Evolutionary conservation across 352 stramenopile genomes (phyloP), one percentile per base, ranked within the genome.

Genomic region (Peronospora farinosa): DNA sequence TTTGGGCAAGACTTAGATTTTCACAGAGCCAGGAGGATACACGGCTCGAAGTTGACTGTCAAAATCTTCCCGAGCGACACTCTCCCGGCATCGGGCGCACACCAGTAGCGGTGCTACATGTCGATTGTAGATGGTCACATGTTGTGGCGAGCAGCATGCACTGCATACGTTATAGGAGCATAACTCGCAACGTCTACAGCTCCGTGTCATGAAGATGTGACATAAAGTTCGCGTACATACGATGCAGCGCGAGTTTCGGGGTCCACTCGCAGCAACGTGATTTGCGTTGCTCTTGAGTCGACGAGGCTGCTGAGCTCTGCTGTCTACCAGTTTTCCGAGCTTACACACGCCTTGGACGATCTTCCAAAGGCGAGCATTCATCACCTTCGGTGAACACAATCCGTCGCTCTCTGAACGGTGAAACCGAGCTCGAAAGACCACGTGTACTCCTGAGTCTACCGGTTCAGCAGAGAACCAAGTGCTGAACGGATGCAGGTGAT

Each of bases 211-310:
- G 38, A 63, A 57, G 21, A 67, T 25, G n/a, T 53, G 32, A 33
- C 32, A 40, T 16, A 66, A 15, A 0, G 25, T 44, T 7, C 47
- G 45, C 2, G 64, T 69, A 44, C 60, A 69, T 23, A 67, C 60
- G 21, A 63, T 67, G 51, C 64, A 72, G 51, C 60, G 64, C 32
- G 59, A 69, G 51, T 69, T 73, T 11, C 47, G 30, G n/a, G 55
- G 37, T 8, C 40, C 45, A 7, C 32, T 12, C 1, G 19, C 28
- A 28, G 35, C 21, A 10, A 25, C 16, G 31, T 50, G 35, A 12
- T 40, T 21, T 23, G 21, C 16, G 11, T 43, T 47, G 15, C 23
- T 52, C 16, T 25, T 49, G 0, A 62, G 9, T 12, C 37, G 15
- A n/a, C 43, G 47, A 17, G 16, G 40, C 7, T 28, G 41, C 23